Percentiles rank a stretch among this genome's conserved stretches.
phyloP scores from a whole-genome alignment of 108 stramenopile genomes.

The Fragilaria crotonensis region DNA sequence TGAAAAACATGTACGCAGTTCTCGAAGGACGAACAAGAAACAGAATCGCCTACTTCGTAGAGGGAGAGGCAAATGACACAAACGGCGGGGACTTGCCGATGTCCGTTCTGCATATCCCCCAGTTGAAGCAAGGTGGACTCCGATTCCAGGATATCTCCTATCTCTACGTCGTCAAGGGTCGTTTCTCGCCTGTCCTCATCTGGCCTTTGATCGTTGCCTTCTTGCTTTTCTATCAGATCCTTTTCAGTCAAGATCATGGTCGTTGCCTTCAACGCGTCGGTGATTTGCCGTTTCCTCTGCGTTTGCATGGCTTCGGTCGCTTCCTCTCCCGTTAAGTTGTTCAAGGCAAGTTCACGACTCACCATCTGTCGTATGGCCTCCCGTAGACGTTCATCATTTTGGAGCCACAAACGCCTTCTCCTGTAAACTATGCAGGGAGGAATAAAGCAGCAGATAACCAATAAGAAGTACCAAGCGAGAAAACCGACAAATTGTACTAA shows the following conservation, averaged over 20 bases:
- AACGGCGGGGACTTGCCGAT: conserved; percentile 22
- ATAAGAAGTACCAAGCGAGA: conserved; percentile 55
- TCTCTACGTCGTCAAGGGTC: not conserved
- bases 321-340: not conserved
- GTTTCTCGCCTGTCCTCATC: not conserved
- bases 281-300: not conserved
- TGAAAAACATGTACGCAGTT: conserved; percentile 3
- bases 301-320: not conserved
- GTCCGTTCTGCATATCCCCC: not conserved
- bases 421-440: conserved; percentile 64
- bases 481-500: conserved; percentile 57
- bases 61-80: conserved; percentile 51
- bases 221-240: not conserved
- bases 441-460: conserved; percentile 62
- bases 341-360: not conserved
- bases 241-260: not conserved
- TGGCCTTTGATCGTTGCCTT: not conserved
- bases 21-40: conserved; percentile 21
- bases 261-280: not conserved
- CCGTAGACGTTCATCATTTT: not conserved
- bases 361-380: not conserved
- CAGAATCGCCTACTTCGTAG: conserved; percentile 33
- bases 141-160: not conserved
- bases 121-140: not conserved
- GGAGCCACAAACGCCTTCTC: conserved; percentile 16